phyloP scores from a whole-genome alignment of 495 filamentous ascomycete genomes.

The Neurospora sp. region DNA sequence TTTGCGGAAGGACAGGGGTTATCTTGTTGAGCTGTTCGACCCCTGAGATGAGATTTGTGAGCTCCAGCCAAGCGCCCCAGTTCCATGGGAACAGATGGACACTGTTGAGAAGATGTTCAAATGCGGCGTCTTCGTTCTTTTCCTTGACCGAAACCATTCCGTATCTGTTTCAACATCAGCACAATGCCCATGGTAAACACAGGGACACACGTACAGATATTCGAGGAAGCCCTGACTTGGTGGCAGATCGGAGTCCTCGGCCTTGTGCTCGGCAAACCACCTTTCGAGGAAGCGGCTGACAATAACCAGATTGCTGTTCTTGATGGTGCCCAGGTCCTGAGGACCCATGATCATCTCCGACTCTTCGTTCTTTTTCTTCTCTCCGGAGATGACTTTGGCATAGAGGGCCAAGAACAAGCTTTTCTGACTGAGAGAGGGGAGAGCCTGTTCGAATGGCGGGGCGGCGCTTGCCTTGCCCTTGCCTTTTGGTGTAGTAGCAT shows the following conservation, averaged over 20 bases:
- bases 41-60: slow-evolving; percentile 61
- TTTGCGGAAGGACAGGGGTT: slow-evolving; percentile 58
- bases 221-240: slow-evolving; percentile 87
- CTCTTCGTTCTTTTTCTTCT: slow-evolving; percentile 93
- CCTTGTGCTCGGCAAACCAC: slow-evolving; percentile 58
- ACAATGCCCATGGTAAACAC: not conserved
- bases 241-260: slow-evolving; percentile 44
- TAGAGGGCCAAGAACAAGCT: slow-evolving; percentile 90
- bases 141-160: slow-evolving; percentile 83
- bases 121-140: slow-evolving; percentile 76
- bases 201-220: slow-evolving; percentile 48
- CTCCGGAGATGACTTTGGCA: slow-evolving; percentile 82
- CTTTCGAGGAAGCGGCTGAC: slow-evolving; percentile 65
- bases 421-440: slow-evolving; percentile 62
- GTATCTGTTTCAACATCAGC: slow-evolving; percentile 34
- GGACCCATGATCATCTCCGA: slow-evolving; percentile 96
- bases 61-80: slow-evolving; percentile 93
- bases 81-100: slow-evolving; percentile 83
- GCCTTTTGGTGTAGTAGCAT: slow-evolving; percentile 44
- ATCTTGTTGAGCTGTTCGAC: slow-evolving; percentile 57
- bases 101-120: slow-evolving; percentile 72
- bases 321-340: slow-evolving; percentile 68
- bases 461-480: slow-evolving; percentile 31
- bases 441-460: slow-evolving; percentile 9
- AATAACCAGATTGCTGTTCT: slow-evolving; percentile 71